Evolutionary conservation across 2,329 filamentous ascomycete genomes (phyloP).

Genomic region (Alternaria brassicae): DNA sequence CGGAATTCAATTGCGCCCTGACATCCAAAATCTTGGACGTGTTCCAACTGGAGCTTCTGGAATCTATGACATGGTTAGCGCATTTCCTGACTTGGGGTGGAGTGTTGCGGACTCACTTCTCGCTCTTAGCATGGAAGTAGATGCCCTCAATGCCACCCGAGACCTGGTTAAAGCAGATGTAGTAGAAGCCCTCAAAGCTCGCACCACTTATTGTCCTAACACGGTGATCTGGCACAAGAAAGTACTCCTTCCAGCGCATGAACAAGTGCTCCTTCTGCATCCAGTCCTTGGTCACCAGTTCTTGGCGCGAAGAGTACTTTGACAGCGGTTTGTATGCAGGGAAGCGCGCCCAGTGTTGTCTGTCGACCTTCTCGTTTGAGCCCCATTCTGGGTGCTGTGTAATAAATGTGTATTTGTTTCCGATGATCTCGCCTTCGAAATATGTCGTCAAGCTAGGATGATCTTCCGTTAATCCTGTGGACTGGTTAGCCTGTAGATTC

Average conservation of each 20-base stretch:
- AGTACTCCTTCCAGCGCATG: conserved; percentile 99
- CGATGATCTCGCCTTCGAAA: conserved; percentile 98
- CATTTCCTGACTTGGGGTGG: not conserved
- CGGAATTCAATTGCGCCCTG: conserved; percentile 88
- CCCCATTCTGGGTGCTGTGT: conserved; percentile 92
- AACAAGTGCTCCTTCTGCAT: conserved; percentile 88
- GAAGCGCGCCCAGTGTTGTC: conserved; percentile 93
- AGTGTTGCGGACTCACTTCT: conserved; percentile 75
- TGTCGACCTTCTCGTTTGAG: conserved; percentile 86
- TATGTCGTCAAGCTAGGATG: conserved; percentile 98
- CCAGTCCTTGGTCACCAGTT: conserved; percentile 70
- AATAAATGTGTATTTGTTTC: conserved; percentile 90
- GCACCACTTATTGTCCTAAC: conserved; percentile 91
- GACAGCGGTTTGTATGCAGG: conserved; percentile 81
- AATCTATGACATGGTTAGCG: conserved; percentile 65
- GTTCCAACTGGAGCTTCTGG: conserved; percentile 89
- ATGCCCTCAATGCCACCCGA: conserved; percentile 88
- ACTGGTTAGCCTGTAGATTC: conserved; percentile 21
- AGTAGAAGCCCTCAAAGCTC: conserved; percentile 98
- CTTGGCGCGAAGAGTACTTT: conserved; percentile 65
- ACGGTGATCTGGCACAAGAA: conserved; percentile 92
- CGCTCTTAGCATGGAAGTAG: conserved; percentile 97
- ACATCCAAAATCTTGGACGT: conserved; percentile 84
- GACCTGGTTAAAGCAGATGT: conserved; percentile 97
- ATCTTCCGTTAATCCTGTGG: conserved; percentile 84